phyloP scores from a whole-genome alignment of 306 rosid genomes.

The Quercus parvula region DNA sequence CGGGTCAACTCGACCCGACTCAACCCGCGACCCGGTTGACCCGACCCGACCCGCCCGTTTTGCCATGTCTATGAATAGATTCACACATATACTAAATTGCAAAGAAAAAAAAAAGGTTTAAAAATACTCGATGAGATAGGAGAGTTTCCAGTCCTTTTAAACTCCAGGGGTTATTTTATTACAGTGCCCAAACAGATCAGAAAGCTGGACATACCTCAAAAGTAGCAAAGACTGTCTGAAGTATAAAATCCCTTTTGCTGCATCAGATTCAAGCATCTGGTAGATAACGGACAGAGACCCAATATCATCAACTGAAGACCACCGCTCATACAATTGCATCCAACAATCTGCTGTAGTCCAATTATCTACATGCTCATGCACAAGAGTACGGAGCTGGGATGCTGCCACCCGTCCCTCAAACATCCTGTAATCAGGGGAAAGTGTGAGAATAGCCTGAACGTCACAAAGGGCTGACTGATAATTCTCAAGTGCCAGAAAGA shows the following conservation, averaged over 20 bases:
- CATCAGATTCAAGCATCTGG: constrained; percentile 95
- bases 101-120: background rate
- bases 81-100: background rate
- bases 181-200: background rate
- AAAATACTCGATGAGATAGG: background rate
- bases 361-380: constrained; percentile 75
- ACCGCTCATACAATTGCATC: constrained; percentile 80
- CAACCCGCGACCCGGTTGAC: no score
- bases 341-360: constrained; percentile 97
- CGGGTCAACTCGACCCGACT: no score
- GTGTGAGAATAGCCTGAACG: constrained; percentile 86
- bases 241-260: constrained; percentile 78
- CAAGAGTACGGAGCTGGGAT: constrained; percentile 79
- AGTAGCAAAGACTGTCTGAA: constrained; percentile 97
- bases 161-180: background rate
- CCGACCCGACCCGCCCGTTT: no score
- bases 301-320: constrained; percentile 92
- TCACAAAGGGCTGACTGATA: constrained; percentile 82
- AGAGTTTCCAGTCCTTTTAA: background rate
- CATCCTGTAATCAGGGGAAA: constrained; percentile 72
- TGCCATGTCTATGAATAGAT: background rate
- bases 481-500: constrained; percentile 74
- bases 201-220: constrained; percentile 55
- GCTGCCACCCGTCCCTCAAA: constrained; percentile 90
- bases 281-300: constrained; percentile 88